phyloP scores from a whole-genome alignment of 1,284 basidiomycete species.

The Wolfiporia cocos region DNA sequence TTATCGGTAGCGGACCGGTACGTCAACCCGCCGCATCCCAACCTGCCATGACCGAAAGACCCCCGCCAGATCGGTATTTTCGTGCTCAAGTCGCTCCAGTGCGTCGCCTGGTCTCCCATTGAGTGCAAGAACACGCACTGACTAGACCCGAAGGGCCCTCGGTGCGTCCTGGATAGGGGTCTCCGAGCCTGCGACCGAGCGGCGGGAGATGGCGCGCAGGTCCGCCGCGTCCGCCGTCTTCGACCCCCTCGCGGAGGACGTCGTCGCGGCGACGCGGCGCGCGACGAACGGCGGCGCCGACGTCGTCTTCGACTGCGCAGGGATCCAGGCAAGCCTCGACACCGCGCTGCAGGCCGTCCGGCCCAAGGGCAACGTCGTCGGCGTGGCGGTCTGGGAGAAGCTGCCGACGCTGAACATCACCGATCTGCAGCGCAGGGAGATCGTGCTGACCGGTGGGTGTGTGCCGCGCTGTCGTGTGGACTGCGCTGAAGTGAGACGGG shows the following conservation, averaged over 20 bases:
- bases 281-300: constrained; percentile 25
- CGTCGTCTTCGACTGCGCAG: constrained; percentile 29
- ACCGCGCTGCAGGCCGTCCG: constrained; percentile 21
- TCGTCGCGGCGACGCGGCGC: constrained; percentile 13
- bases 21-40: constrained; percentile 2
- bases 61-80: constrained; percentile 23
- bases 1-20: constrained; percentile 28
- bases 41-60: not conserved
- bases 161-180: constrained; percentile 21
- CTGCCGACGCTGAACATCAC: constrained; percentile 21
- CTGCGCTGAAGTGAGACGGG: not conserved
- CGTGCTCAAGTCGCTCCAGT: constrained; percentile 16
- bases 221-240: constrained; percentile 23
- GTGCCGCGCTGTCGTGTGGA: too few species aligned
- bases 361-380: constrained; percentile 23
- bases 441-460: constrained; percentile 17
- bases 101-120: constrained; percentile 1
- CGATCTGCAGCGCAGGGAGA: constrained; percentile 22
- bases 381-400: constrained; percentile 25
- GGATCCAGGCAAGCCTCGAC: constrained; percentile 22
- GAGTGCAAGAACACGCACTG: not conserved
- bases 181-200: constrained; percentile 24
- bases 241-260: constrained; percentile 15
- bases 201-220: constrained; percentile 20
- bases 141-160: constrained; percentile 5